Evolutionary conservation across 768 basidiomycete genomes (phyloP), one percentile per base, ranked within the genome.

Genomic region (Lactarius trivialis): DNA sequence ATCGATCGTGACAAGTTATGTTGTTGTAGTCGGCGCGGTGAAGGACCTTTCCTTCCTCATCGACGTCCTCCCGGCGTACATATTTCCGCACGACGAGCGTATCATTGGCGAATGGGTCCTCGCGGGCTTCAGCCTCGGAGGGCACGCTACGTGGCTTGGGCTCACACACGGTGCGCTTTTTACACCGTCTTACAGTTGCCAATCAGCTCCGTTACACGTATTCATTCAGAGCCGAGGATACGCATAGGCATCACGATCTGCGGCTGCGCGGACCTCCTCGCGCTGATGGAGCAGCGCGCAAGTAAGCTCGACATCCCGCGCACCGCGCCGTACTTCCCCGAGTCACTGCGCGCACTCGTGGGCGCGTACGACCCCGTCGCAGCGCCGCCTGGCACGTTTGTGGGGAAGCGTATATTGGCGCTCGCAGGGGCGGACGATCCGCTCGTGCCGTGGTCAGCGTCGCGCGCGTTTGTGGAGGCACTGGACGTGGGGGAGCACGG

Each of bases 11-110:
- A 33, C 50, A 24, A 7, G 24, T 24, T 48, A 50, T 37, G 57
- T n/a, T 7, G 30, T 30, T 33, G 2, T 66, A 82, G 81, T 72
- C 9, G 91, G 91, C 2, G 87, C 91, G 0, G 83, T 85, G 2
- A 75, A 79, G 39, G 93, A 95, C 68, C 80, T 93, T 7, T 87
- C 88, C 0, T 85, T 88, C 74, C 72, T 95, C 61, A 87, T 93
- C 56, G 91, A 94, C 70, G 86, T 89, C 67, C 77, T 95, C 4
- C 84, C 87, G 1, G 73, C 84, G 0, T 87, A 86, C 69, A 71
- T 95, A 9, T 95, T 86, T 70, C 91, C 92, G 0, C 65, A 74
- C 14, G 83, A 75, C 12, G 85, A 91, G 66, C 78, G 82, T 30
- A 70, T 68, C 15, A 79, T 95, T 39, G 78, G 74, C 7, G 79